These are phyloP conservation scores for Kentomonas sorsogonicus DNA, from an alignment of 208 protist species.

Conservation along the genomic window DNA sequence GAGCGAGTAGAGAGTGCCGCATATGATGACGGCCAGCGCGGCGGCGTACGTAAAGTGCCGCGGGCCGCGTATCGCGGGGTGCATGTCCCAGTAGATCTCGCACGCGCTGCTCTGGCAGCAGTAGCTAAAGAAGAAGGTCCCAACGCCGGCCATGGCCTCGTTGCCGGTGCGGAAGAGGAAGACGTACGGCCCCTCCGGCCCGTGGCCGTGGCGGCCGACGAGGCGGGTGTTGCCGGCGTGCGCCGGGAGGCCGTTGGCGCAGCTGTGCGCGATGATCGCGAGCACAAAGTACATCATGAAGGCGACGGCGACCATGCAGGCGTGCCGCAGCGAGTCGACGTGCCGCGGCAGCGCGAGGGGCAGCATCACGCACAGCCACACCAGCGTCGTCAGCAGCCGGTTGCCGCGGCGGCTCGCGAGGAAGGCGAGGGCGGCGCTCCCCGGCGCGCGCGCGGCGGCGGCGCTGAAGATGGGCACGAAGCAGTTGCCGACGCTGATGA, in stretches of 20 bases:
- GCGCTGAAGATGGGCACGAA: slow-evolving; percentile 22
- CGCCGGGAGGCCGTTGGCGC: slow-evolving; percentile 24
- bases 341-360: slow-evolving; percentile 38
- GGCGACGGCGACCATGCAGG: slow-evolving; percentile 33
- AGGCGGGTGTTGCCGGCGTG: not conserved
- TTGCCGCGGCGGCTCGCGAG: slow-evolving; percentile 16
- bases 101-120: slow-evolving; percentile 50
- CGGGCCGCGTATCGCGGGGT: slow-evolving; percentile 12
- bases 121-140: slow-evolving; percentile 51
- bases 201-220: slow-evolving; percentile 9
- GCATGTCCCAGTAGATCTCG: slow-evolving; percentile 40
- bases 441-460: slow-evolving; percentile 6
- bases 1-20: slow-evolving; percentile 42
- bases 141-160: slow-evolving; percentile 26
- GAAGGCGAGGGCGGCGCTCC: slow-evolving; percentile 20
- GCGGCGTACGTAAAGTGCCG: slow-evolving; percentile 18
- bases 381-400: slow-evolving; percentile 16
- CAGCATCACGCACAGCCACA: slow-evolving; percentile 48
- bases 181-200: slow-evolving; percentile 4
- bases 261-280: slow-evolving; percentile 37
- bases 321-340: slow-evolving; percentile 61
- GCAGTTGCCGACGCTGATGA: slow-evolving; percentile 32
- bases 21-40: slow-evolving; percentile 35
- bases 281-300: slow-evolving; percentile 53
- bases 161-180: slow-evolving; percentile 22